Percentiles rank a stretch among this genome's conserved stretches.
Conservation (phyloP, 352 stramenopile species). For the Pythium pyrilobum region DNA sequence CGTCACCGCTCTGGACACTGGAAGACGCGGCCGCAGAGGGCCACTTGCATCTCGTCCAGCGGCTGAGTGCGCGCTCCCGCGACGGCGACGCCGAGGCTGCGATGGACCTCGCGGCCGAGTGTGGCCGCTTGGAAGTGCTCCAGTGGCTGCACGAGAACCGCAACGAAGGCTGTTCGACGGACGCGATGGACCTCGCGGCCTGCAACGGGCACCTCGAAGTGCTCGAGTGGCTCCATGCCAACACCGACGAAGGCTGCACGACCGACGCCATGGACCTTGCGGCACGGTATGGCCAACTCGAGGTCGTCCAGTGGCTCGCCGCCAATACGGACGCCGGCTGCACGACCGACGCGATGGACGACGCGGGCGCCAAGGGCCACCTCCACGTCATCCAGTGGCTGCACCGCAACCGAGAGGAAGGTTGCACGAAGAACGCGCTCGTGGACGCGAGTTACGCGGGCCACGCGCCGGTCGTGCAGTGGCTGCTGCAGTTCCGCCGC, state of each 20-base stretch:
- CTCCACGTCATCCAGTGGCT: conserved; percentile 30
- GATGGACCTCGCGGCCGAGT: conserved; percentile 26
- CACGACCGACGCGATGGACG: conserved; percentile 25
- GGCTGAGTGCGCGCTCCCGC: conserved; percentile 2
- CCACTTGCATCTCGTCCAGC: conserved; percentile 13
- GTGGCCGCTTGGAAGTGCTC: conserved; percentile 23
- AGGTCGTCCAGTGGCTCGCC: conserved; percentile 27
- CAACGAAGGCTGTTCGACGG: conserved; percentile 4
- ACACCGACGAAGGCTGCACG: conserved; percentile 19
- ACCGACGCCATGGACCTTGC: conserved; percentile 27
- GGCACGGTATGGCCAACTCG: conserved; percentile 22
- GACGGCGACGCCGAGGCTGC: conserved; percentile 9
- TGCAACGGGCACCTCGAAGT: conserved; percentile 8
- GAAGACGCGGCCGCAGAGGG: conserved; percentile 13
- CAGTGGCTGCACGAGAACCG: conserved; percentile 18
- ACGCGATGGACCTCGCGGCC: conserved; percentile 17
- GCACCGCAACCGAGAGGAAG: conserved; percentile 27
- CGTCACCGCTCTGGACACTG: conserved; percentile 10
- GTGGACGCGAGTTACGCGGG: conserved; percentile 33
- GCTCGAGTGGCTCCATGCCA: conserved; percentile 9
- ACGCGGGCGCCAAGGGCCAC: conserved; percentile 20
- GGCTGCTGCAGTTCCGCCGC: conserved; percentile 32
- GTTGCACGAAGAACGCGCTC: conserved; percentile 37
- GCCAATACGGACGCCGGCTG: conserved; percentile 15
- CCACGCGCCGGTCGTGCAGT: conserved; percentile 34